Conservation (phyloP, 768 basidiomycete genomes). For the Tephrocybe sp. region DNA sequence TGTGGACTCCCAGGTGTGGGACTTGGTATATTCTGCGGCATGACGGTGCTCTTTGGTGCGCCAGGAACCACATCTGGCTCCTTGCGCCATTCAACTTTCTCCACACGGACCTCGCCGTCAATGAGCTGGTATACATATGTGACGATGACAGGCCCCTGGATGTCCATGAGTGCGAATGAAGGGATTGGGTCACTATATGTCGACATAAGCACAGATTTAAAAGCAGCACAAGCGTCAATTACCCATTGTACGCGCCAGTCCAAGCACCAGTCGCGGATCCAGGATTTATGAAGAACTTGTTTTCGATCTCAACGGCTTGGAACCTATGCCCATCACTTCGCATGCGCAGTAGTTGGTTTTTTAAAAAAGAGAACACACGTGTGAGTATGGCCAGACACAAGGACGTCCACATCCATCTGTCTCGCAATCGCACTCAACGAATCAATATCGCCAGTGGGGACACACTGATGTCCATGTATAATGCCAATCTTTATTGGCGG, state of each 20-base stretch:
- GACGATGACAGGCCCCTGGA: constrained; percentile 95
- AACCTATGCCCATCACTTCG: constrained; percentile 52
- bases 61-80: constrained; percentile 40
- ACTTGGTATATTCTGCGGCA: constrained; percentile 51
- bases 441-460: constrained; percentile 91
- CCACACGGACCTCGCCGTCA: constrained; percentile 90
- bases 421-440: constrained; percentile 85
- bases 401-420: constrained; percentile 97
- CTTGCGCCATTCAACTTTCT: constrained; percentile 85
- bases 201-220: not conserved
- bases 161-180: constrained; percentile 96
- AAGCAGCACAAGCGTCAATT: not conserved
- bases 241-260: constrained; percentile 75
- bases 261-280: constrained; percentile 95
- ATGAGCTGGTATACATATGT: constrained; percentile 97
- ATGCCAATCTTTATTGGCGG: constrained; percentile 87
- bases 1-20: constrained; percentile 24
- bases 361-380: constrained; percentile 49
- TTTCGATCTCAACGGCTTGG: constrained; percentile 89
- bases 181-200: constrained; percentile 82
- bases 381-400: constrained; percentile 93
- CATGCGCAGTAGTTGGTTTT: not conserved
- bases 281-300: constrained; percentile 93
- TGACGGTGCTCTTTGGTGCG: constrained; percentile 39
- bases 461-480: constrained; percentile 90